These are phyloP conservation scores for Dittrichia graveolens DNA, from an alignment of 129 eudicot genomes.

Conservation along the genomic window DNA sequence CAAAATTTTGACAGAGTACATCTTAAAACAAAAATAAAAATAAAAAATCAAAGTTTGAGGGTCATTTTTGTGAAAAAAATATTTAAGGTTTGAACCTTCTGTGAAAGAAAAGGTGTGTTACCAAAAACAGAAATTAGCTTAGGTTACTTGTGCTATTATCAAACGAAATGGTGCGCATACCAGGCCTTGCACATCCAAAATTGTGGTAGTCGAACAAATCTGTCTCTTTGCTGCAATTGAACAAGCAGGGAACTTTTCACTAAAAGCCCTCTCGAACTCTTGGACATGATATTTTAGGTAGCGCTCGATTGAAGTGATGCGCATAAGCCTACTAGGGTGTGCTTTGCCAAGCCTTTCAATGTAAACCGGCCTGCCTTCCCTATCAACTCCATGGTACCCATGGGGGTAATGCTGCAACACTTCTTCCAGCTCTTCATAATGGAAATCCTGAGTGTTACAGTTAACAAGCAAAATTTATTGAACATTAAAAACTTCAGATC, in stretches of 20 bases:
- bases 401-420: slow-evolving; percentile 90
- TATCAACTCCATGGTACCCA: slow-evolving; percentile 96
- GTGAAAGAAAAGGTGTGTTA: no score
- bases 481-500: not conserved
- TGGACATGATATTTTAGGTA: slow-evolving; percentile 84
- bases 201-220: slow-evolving; percentile 84
- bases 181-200: slow-evolving; percentile 92
- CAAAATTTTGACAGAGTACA: no score
- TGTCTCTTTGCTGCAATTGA: slow-evolving; percentile 85
- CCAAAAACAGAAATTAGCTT: no score
- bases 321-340: slow-evolving; percentile 77
- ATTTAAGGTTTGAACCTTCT: no score
- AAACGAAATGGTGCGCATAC: slow-evolving; percentile 38
- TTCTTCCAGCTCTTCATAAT: slow-evolving; percentile 78
- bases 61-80: no score
- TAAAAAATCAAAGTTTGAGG: no score
- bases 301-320: slow-evolving; percentile 71
- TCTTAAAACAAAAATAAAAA: no score
- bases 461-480: not conserved
- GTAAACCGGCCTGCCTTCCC: slow-evolving; percentile 90
- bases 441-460: slow-evolving; percentile 55
- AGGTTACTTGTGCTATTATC: not conserved
- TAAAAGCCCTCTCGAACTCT: slow-evolving; percentile 81
- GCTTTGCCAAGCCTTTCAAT: slow-evolving; percentile 94
- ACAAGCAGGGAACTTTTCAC: slow-evolving; percentile 91